Conservation (phyloP, 805 yeast genomes). For the Teunomyces aglyptinius region DNA sequence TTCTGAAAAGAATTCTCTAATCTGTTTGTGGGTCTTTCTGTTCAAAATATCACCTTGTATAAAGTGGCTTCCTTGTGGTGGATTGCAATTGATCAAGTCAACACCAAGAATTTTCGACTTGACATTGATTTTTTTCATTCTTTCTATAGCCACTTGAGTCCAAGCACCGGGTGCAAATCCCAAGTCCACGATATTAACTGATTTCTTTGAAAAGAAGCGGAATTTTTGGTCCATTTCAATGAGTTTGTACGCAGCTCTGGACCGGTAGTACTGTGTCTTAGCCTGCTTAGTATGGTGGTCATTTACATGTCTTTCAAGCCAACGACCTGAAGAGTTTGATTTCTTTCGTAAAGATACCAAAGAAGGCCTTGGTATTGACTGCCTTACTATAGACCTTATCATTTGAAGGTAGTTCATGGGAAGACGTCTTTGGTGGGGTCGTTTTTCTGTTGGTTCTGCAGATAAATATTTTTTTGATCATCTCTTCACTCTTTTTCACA, state of each 20-base stretch:
- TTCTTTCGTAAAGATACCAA: constrained; percentile 6
- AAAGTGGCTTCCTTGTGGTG: constrained; percentile 37
- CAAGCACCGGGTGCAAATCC: constrained; percentile 41
- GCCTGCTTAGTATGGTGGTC: constrained; percentile 73
- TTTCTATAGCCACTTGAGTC: constrained; percentile 27
- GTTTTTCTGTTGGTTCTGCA: constrained; percentile 1
- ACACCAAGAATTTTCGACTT: constrained; percentile 22
- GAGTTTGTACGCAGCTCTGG: constrained; percentile 90
- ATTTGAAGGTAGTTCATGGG: not conserved
- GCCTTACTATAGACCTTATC: not conserved
- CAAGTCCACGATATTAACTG: constrained; percentile 71
- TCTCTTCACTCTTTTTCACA: constrained; percentile 8
- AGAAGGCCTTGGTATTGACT: not conserved
- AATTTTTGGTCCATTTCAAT: constrained; percentile 69
- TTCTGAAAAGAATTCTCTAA: constrained; percentile 50
- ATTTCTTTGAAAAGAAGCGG: constrained; percentile 50
- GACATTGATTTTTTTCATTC: constrained; percentile 9
- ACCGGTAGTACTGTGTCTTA: constrained; percentile 56
- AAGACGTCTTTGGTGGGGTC: not conserved
- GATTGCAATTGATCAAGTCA: constrained; percentile 32
- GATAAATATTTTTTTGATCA: constrained; percentile 5
- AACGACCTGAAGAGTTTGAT: constrained; percentile 58
- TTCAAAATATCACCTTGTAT: constrained; percentile 42
- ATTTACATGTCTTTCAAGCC: constrained; percentile 69
- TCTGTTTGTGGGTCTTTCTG: constrained; percentile 51